Evolutionary conservation across 345 rosid genomes (phyloP), one percentile per base, ranked within the genome.

Genomic region (Eucalyptus cladocalyx): DNA sequence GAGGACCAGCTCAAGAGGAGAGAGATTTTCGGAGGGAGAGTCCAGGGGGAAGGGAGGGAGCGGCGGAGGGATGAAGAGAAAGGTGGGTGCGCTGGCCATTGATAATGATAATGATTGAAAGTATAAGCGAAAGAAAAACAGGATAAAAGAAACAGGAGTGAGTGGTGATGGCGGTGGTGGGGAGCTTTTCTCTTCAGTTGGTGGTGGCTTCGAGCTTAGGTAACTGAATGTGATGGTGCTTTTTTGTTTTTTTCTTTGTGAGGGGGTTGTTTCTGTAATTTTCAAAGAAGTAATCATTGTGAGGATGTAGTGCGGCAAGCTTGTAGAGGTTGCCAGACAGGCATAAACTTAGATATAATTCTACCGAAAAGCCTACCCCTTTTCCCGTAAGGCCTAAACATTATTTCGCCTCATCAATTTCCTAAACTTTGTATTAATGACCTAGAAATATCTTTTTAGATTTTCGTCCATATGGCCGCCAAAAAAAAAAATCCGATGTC

Each of bases 1-100:
- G 60, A 96, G 94, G 40, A 96, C 90, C 92, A 96, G 93, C 89
- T 93, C 94, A 16, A 96, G 94, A 69, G 99, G 95, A 30, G 99
- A 92, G 42, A 97, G 86, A 91, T 96, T 97, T 76, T 95, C 91
- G 89, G 90, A 93, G 21, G 93, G 90, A 9, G 97, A 90, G 14
- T 95, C 86, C 1, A 92, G 91, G 1, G 99, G 97, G 90, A 96
- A 94, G 3, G 97, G 93, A 48, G 95, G 95, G 0, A 96, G 94
- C 40, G 94, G 92, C n/a, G 67, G 62, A 90, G 89, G 17, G 87
- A 92, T 76, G 87, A 91, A 50, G 90, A 26, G 87, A 90, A 88
- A 86, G 67, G 87, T 42, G 48, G 89, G 87, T n/a, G 60, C 14
- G 42, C 42, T 32, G 80, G 80, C 80, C 80, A 69, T 69, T 69